Evolutionary conservation across 768 basidiomycete species (phyloP).

Genomic region (Naganishia kalamii): DNA sequence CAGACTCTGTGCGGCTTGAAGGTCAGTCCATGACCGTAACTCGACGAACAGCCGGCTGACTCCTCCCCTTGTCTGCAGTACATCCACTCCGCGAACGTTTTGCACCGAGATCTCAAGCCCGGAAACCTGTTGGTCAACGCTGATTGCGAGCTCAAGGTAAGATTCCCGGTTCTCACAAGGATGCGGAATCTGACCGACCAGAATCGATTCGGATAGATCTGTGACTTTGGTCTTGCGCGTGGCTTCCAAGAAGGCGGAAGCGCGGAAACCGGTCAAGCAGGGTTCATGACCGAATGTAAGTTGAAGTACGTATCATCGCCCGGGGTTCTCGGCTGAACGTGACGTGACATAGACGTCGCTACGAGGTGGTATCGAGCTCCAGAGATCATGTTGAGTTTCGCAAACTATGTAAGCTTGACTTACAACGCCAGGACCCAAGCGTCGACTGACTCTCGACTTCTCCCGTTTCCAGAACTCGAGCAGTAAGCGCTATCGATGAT

Average conservation of each 20-base stretch:
- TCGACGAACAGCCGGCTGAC: constrained; percentile 61
- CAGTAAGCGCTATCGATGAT: constrained; percentile 36
- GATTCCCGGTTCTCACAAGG: neutral
- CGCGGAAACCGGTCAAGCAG: constrained; percentile 55
- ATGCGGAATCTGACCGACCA: constrained; percentile 57
- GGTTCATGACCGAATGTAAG: constrained; percentile 97
- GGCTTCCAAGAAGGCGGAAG: constrained; percentile 72
- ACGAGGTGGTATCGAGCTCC: constrained; percentile 98
- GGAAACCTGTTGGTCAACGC: constrained; percentile 92
- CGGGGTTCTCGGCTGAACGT: neutral
- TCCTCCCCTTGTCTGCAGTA: constrained; percentile 50
- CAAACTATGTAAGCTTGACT: constrained; percentile 52
- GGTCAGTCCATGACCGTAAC: constrained; percentile 62
- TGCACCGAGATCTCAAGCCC: constrained; percentile 91
- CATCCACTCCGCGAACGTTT: constrained; percentile 95
- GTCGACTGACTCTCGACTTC: neutral
- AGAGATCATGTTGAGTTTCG: constrained; percentile 88
- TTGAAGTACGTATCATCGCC: no score
- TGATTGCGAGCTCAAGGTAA: constrained; percentile 59
- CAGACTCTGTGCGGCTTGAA: constrained; percentile 97
- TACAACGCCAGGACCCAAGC: no score
- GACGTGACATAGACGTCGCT: constrained; percentile 54
- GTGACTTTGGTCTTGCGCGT: constrained; percentile 94
- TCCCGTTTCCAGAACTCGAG: constrained; percentile 43
- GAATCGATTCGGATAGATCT: constrained; percentile 57